Percentiles rank a stretch among this genome's conserved stretches.
Evolutionary conservation across 2,329 filamentous ascomycete genomes (phyloP).

Genomic region (Geosmithia flava): DNA sequence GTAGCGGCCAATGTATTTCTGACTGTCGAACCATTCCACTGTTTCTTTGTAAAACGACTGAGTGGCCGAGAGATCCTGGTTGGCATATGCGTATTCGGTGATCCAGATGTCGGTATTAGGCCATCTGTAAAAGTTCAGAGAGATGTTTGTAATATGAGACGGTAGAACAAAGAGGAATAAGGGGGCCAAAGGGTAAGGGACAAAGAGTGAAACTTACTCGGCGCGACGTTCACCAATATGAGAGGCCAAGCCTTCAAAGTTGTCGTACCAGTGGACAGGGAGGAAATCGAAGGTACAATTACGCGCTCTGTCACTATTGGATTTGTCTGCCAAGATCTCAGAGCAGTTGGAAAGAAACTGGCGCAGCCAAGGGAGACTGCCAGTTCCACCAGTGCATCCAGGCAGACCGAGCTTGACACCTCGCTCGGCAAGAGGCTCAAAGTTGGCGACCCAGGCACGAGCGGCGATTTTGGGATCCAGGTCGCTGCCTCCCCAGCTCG

Average conservation of each 20-base stretch:
- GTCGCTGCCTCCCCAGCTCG: conserved; percentile 46
- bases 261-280: conserved; percentile 57
- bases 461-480: conserved; percentile 50
- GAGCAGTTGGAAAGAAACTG: conserved; percentile 55
- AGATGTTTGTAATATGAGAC: neutral
- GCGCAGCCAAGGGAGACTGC: conserved; percentile 53
- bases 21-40: conserved; percentile 50
- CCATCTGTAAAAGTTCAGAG: conserved; percentile 26
- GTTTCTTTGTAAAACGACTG: conserved; percentile 58
- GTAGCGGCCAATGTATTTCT: conserved; percentile 49
- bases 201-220: conserved; percentile 13
- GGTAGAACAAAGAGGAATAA: neutral
- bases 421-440: conserved; percentile 53
- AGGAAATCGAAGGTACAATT: conserved; percentile 53
- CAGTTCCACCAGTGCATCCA: conserved; percentile 49
- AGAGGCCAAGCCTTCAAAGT: conserved; percentile 55
- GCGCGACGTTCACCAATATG: conserved; percentile 43
- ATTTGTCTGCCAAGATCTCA: conserved; percentile 31
- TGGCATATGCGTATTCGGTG: conserved; percentile 59
- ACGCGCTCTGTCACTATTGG: conserved; percentile 14
- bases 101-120: conserved; percentile 58
- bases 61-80: conserved; percentile 41
- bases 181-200: neutral
- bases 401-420: conserved; percentile 61
- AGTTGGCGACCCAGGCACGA: conserved; percentile 55